Conservation (phyloP, 305 asterid genomes). For the Fraxinus platypoda region DNA sequence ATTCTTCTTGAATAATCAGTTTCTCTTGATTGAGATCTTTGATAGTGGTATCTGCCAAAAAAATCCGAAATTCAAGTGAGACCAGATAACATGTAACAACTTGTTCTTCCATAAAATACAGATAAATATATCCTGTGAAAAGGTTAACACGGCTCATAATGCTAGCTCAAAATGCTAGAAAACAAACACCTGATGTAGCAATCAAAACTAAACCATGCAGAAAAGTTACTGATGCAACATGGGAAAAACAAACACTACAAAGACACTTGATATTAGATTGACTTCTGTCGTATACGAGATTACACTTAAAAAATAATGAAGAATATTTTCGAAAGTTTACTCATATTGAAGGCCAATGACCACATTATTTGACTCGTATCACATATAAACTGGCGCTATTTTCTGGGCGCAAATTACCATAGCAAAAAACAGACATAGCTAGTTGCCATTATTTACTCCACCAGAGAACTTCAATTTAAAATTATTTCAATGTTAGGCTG, state of each 20-base stretch:
- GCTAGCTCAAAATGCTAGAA: constrained; percentile 3
- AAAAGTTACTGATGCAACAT: neutral
- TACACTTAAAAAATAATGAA: neutral
- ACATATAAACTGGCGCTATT: neutral
- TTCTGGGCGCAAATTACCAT: neutral
- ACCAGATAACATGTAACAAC: neutral
- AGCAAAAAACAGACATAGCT: neutral
- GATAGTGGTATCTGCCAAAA: constrained; percentile 37
- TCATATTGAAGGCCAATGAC: neutral
- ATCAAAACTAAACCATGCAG: neutral
- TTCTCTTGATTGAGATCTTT: constrained; percentile 53
- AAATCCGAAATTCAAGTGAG: constrained; percentile 6
- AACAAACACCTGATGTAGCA: constrained; percentile 1
- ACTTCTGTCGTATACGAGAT: neutral
- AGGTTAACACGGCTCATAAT: constrained; percentile 5
- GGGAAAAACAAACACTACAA: neutral
- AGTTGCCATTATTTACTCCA: neutral
- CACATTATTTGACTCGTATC: neutral
- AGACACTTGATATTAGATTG: neutral
- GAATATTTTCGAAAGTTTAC: neutral
- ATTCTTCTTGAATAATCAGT: constrained; percentile 34
- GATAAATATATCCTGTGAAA: neutral
- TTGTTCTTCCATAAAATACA: neutral
- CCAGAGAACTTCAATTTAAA: neutral
- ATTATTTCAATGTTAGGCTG: neutral